phyloP scores from a whole-genome alignment of 176 grass and related monocot genomes.

The barley (Hordeum vulgare) region DNA sequence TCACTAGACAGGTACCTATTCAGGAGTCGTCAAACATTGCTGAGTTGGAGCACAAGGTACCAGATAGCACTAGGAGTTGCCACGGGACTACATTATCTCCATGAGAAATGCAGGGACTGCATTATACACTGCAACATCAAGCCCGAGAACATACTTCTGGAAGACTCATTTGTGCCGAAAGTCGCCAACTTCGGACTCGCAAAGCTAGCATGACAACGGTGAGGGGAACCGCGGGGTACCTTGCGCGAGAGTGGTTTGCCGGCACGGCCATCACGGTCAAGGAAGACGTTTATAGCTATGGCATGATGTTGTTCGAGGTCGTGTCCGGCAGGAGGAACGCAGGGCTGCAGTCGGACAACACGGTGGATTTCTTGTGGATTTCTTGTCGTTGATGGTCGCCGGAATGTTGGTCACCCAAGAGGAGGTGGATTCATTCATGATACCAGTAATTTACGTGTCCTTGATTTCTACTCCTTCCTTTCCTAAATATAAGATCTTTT shows the following conservation, averaged over 20 bases:
- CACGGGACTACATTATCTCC: conserved; percentile 38
- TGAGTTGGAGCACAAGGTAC: not conserved
- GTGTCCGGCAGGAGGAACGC: conserved; percentile 18
- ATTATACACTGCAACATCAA: conserved; percentile 77
- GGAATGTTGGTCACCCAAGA: not conserved
- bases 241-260: conserved; percentile 43
- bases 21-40: not conserved
- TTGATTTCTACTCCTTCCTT: too few species aligned
- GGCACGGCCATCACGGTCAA: conserved; percentile 35
- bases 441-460: too few species aligned
- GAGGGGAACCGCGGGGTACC: conserved; percentile 36
- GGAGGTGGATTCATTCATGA: too few species aligned
- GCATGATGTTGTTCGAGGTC: conserved; percentile 44
- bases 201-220: conserved; percentile 42
- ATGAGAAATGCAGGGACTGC: conserved; percentile 56
- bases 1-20: not conserved
- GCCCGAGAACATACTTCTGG: conserved; percentile 61
- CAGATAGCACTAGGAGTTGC: not conserved
- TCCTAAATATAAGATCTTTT: too few species aligned
- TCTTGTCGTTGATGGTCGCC: not conserved
- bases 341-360: not conserved
- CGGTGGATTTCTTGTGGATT: not conserved
- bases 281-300: conserved; percentile 51
- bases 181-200: conserved; percentile 37
- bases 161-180: conserved; percentile 23